These are phyloP conservation scores for Fusarium anguioides DNA, from an alignment of 2,329 filamentous ascomycete genomes.

Conservation along the genomic window DNA sequence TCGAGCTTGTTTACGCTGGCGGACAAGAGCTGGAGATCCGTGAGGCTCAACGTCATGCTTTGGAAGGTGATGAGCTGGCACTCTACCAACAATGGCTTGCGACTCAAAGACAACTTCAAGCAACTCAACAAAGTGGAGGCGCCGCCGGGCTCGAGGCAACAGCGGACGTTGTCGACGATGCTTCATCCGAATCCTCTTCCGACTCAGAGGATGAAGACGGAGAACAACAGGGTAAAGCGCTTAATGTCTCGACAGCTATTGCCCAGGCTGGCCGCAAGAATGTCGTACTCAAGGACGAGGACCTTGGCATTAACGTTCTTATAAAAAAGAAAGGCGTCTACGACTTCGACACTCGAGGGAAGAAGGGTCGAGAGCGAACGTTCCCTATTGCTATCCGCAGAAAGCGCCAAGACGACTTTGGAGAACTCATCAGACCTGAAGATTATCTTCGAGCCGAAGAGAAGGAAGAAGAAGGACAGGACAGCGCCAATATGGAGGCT, in stretches of 20 bases:
- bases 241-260: constrained; percentile 88
- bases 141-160: constrained; percentile 75
- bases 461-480: constrained; percentile 78
- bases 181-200: constrained; percentile 85
- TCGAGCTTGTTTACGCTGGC: constrained; percentile 75
- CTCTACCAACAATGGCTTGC: constrained; percentile 94
- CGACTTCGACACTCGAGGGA: constrained; percentile 91
- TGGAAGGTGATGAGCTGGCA: constrained; percentile 80
- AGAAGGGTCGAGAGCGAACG: constrained; percentile 91
- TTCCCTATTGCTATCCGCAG: constrained; percentile 87
- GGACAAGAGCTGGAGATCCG: constrained; percentile 70
- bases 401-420: constrained; percentile 88
- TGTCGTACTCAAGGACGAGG: constrained; percentile 85
- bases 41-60: constrained; percentile 70
- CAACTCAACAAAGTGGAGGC: constrained; percentile 77
- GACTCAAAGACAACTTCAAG: constrained; percentile 86
- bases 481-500: constrained; percentile 53
- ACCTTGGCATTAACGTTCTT: constrained; percentile 90
- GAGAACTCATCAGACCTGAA: constrained; percentile 91
- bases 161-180: constrained; percentile 82
- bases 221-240: constrained; percentile 89
- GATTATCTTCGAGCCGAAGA: constrained; percentile 95
- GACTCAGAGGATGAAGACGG: constrained; percentile 89
- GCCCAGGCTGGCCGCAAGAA: constrained; percentile 88
- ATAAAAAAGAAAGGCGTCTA: constrained; percentile 90